These are phyloP conservation scores for Amylostereum areolatum DNA, from an alignment of 1,284 basidiomycete genomes.

Conservation along the genomic window DNA sequence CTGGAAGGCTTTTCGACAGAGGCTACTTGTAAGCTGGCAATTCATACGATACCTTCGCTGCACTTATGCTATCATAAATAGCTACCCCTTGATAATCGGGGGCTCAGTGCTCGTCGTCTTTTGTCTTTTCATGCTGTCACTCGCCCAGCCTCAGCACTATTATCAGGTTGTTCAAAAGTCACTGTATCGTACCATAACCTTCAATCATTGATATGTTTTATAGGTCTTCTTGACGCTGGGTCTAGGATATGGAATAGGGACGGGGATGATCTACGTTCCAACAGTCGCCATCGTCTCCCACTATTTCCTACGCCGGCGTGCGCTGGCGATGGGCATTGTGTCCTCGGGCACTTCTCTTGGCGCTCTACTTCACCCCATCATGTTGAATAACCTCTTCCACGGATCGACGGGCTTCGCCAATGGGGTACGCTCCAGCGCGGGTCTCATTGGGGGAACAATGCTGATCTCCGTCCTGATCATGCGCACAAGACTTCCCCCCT, in stretches of 20 bases:
- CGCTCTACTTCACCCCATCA: not conserved
- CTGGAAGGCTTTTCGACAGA: constrained; percentile 2
- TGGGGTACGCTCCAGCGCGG: not conserved
- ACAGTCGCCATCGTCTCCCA: not conserved
- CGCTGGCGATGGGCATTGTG: not conserved
- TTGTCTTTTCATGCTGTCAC: constrained; percentile 22
- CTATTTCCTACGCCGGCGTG: not conserved
- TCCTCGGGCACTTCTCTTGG: not conserved
- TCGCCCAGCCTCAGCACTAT: constrained; percentile 18
- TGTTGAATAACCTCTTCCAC: not conserved
- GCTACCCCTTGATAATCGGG: not conserved
- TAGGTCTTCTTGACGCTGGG: not conserved
- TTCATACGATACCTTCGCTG: not conserved
- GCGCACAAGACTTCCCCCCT: not conserved
- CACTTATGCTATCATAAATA: not conserved
- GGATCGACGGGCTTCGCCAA: not conserved
- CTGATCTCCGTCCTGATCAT: not conserved
- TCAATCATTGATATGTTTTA: no score
- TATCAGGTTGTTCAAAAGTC: constrained; percentile 22
- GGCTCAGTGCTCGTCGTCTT: constrained; percentile 11
- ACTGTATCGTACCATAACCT: no score
- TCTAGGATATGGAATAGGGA: not conserved
- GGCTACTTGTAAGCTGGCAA: constrained; percentile 9
- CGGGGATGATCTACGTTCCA: not conserved
- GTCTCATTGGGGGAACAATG: not conserved